These are phyloP conservation scores for Penicillium dipodomyicola DNA, from an alignment of 495 filamentous ascomycete species.

Conservation along the genomic window DNA sequence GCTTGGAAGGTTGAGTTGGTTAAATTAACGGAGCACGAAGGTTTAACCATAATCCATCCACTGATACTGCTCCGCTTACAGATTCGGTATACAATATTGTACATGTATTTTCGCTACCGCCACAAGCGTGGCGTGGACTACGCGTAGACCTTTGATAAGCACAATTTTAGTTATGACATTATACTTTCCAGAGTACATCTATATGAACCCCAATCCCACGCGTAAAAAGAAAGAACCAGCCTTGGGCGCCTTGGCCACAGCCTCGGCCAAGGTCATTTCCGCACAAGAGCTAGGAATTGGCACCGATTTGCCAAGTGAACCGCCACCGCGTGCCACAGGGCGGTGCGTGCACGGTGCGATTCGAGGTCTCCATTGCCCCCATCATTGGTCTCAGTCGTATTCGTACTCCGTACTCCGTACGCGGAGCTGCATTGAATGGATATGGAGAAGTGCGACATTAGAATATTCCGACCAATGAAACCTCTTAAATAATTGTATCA, in stretches of 20 bases:
- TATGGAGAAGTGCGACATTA: too few species aligned
- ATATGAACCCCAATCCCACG: not conserved
- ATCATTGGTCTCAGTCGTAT: not conserved
- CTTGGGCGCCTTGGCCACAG: not conserved
- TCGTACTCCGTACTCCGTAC: not conserved
- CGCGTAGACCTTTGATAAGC: conserved; percentile 1
- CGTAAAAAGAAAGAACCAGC: not conserved
- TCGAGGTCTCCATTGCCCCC: not conserved
- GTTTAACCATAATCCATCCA: not conserved
- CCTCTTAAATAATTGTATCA: too few species aligned
- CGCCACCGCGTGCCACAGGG: conserved; percentile 1
- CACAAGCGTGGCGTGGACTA: not conserved
- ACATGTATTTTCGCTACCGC: not conserved
- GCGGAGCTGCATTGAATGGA: too few species aligned
- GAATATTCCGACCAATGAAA: too few species aligned
- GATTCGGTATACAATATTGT: not conserved
- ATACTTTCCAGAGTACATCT: too few species aligned
- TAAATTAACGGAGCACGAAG: not conserved
- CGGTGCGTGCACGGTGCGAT: conserved; percentile 1
- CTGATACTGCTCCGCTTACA: not conserved
- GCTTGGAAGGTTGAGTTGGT: too few species aligned
- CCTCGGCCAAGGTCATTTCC: not conserved
- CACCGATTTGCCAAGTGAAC: conserved; percentile 7
- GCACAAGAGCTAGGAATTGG: conserved; percentile 1
- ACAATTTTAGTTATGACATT: too few species aligned